A percentile compares a stretch with the other conserved stretches of the same genome.
Conservation (phyloP, 2,329 filamentous ascomycete genomes). For the Alternaria sp. region DNA sequence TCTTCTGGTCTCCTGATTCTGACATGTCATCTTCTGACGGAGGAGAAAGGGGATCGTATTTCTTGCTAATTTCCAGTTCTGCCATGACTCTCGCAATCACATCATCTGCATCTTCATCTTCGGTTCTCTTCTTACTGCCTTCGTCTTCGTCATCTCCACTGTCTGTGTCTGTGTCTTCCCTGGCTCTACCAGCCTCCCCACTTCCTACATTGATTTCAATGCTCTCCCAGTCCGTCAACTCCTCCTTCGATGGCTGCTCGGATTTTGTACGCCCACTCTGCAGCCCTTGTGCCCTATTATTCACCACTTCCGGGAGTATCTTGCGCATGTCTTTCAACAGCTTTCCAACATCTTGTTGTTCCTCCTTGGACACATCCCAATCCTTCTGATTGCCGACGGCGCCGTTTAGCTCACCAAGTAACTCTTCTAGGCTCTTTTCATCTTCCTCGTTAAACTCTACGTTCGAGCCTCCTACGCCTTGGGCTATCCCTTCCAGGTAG, state of each 20-base stretch:
- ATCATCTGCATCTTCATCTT: slow-evolving; percentile 53
- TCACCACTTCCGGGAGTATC: slow-evolving; percentile 46
- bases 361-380: slow-evolving; percentile 50
- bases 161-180: slow-evolving; percentile 23
- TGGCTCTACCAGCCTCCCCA: slow-evolving; percentile 25
- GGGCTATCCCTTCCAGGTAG: slow-evolving; percentile 41
- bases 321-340: slow-evolving; percentile 51
- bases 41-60: slow-evolving; percentile 41
- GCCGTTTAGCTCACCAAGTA: slow-evolving; percentile 51
- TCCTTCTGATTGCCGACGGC: slow-evolving; percentile 40
- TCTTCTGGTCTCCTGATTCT: slow-evolving; percentile 11
- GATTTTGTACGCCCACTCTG: slow-evolving; percentile 3
- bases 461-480: slow-evolving; percentile 33
- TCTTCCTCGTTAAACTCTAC: slow-evolving; percentile 47
- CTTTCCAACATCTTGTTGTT: slow-evolving; percentile 50
- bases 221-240: slow-evolving; percentile 39
- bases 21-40: slow-evolving; percentile 22
- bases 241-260: slow-evolving; percentile 13
- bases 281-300: slow-evolving; percentile 12
- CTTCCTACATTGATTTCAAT: slow-evolving; percentile 39
- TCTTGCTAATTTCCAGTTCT: slow-evolving; percentile 53
- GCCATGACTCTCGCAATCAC: slow-evolving; percentile 55
- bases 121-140: slow-evolving; percentile 31
- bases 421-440: slow-evolving; percentile 55
- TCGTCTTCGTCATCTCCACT: slow-evolving; percentile 25